Evolutionary conservation across 2,329 filamentous ascomycete genomes (phyloP).

Genomic region (Fusarium napiforme): DNA sequence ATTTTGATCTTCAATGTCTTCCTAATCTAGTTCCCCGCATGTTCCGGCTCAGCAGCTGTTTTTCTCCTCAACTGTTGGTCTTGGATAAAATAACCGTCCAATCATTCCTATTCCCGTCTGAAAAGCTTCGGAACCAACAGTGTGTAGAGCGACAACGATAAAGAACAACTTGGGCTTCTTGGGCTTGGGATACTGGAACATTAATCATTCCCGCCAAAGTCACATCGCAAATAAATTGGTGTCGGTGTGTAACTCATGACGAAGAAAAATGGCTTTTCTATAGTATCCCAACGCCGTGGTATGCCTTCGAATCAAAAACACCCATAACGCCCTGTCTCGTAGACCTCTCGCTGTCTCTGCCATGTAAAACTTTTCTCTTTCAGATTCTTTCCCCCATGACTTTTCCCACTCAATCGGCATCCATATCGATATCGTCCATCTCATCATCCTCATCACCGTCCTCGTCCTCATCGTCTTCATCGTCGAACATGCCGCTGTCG

Average conservation of each 20-base stretch:
- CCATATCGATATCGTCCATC: slow-evolving; percentile 50
- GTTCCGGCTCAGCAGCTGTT: background rate
- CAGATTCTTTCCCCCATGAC: background rate
- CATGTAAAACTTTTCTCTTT: slow-evolving; percentile 23
- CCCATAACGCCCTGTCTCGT: slow-evolving; percentile 39
- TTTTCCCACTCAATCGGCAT: slow-evolving; percentile 31
- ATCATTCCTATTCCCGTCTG: slow-evolving; percentile 7
- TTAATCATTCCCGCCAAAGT: slow-evolving; percentile 27
- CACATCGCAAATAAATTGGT: slow-evolving; percentile 8
- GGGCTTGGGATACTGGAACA: slow-evolving; percentile 15
- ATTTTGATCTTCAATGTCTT: slow-evolving; percentile 9
- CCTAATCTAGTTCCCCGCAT: slow-evolving; percentile 7
- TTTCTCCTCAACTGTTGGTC: background rate
- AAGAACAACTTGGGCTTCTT: slow-evolving; percentile 2
- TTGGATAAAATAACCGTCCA: background rate
- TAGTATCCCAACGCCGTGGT: slow-evolving; percentile 41
- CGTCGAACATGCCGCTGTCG: slow-evolving; percentile 43
- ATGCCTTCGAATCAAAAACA: slow-evolving; percentile 42
- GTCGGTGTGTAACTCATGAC: slow-evolving; percentile 29
- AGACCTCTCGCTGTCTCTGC: slow-evolving; percentile 20
- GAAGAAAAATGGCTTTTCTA: slow-evolving; percentile 36
- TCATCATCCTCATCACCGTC: slow-evolving; percentile 47
- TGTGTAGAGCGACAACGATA: background rate
- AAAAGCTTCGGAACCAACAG: slow-evolving; percentile 2
- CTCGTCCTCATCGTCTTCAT: slow-evolving; percentile 51